A percentile compares a stretch with the other conserved stretches of the same genome.
Conservation (phyloP, 352 stramenopile genomes). For the Phytophthora boehmeriae region DNA sequence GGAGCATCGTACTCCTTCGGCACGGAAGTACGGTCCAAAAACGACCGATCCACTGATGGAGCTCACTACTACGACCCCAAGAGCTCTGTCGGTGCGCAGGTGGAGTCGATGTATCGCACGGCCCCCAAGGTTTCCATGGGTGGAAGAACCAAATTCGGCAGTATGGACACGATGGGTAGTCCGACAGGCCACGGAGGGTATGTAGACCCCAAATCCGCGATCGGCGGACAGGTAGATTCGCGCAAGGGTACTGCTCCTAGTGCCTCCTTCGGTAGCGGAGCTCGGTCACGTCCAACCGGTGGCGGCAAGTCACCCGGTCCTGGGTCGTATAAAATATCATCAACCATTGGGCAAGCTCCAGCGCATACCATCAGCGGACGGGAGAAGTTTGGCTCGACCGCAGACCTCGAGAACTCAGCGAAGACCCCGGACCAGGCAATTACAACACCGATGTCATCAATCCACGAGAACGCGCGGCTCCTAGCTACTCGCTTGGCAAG, state of each 20-base stretch:
- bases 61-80: no score
- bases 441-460: constrained; percentile 74
- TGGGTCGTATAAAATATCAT: constrained; percentile 70
- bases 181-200: constrained; percentile 25
- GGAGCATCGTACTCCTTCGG: no score
- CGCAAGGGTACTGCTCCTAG: constrained; percentile 69
- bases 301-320: constrained; percentile 68
- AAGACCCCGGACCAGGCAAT: constrained; percentile 69
- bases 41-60: no score
- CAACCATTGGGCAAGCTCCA: constrained; percentile 63
- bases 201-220: not conserved
- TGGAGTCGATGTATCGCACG: no score
- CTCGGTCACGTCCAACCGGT: constrained; percentile 52
- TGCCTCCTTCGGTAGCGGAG: constrained; percentile 71
- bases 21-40: no score
- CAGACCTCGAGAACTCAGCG: constrained; percentile 46
- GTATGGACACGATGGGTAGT: no score
- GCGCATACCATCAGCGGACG: constrained; percentile 73
- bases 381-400: constrained; percentile 80
- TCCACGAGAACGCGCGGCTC: constrained; percentile 60
- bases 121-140: no score
- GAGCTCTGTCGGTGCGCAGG: no score
- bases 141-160: no score
- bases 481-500: constrained; percentile 78
- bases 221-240: constrained; percentile 76